Evolutionary conservation across 2,329 filamentous ascomycete species (phyloP), one percentile per base, ranked within the genome.

Genomic region (Pseudogymnoascus sp.): DNA sequence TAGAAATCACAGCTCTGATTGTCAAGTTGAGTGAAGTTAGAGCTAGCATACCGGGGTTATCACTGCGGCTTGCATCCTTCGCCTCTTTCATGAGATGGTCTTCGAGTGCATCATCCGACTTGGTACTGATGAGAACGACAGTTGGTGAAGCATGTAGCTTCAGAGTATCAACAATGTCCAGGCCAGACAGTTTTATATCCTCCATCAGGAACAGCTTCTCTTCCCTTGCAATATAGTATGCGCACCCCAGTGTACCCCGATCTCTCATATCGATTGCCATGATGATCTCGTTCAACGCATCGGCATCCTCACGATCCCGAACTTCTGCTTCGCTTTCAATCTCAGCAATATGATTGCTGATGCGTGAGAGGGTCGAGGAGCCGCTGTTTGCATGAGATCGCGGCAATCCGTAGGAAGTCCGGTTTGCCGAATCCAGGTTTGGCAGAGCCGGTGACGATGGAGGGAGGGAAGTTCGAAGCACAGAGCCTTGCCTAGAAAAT

Each of bases 181-280:
- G 71, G n/a, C 84, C 85, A 4, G 86, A 87, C 66, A 84, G 78
- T 13, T 83, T 79, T 8, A 90, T 80, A 66, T 97, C 92, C 70
- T 93, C 86, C 70, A 95, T 85, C 44, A 96, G 79, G 63, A 83
- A 87, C 3, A 97, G 74, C 36, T 80, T 84, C 68, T 89, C 86
- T 39, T 91, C 84, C 26, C 80, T 76, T 5, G 86, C 85, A 54
- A 87, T 78, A 70, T 93, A 96, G 70, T 93, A 96, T 50, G 90
- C 87, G 72, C 92, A 97, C 0, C 93, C 93, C 15, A 96, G 79
- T 0, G 81, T 85, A 0, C 83, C 85, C 31, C 83, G 81, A n/a
- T 86, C 81, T 64, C 81, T 84, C 71, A 93, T 79, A 63, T 95
- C 86, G 24, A 96, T 77, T 0, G 90, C 89, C 84, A 96, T 90